Evolutionary conservation across 202 grass and related monocot genomes (phyloP), one percentile per base, ranked within the genome.

Genomic region (Carex arenaria): DNA sequence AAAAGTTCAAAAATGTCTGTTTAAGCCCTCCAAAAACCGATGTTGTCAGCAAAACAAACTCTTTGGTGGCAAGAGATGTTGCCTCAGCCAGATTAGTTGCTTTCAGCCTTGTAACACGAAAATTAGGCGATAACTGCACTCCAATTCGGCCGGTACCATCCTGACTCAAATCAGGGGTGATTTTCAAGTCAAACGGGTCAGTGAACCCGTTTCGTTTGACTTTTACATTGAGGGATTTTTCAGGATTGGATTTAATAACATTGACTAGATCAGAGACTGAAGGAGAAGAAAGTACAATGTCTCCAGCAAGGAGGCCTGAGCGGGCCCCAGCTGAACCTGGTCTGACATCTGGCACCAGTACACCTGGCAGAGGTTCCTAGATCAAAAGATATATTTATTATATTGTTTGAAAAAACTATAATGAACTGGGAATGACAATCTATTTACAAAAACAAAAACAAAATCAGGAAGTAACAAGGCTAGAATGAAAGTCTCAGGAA

Each of bases 1-100:
- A 95, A 66, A 98, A 93, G 70, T 98, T 95, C 61, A 95, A 86
- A 36, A 98, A 86, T 0, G 91, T 98, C 71, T 93, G 93, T 86
- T 88, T 92, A 30, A 98, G 84, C 32, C 96, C 96, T 26, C 95
- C 96, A 15, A 98, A 85, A 14, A 98, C 89, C 0, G 85, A 81
- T 6, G 63, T 79, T 4, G 83, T 80, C 78, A 98, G 55, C 3
- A 86, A 85, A 11, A 78, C 79, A 90, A 89, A 98, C 80, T 95
- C 96, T 15, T 76, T 90, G 23, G 76, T 82, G 4, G 96, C 86
- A 5, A 95, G 86, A 12, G 83, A 72, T 5, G 91, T 92, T 4
- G 96, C 88, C 26, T 95, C 85, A 0, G 81, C 85, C 22, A 88
- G 64, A 79, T 93, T 92, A 11, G 82, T 69, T 0, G 96, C 87